Evolutionary conservation across 2,329 filamentous ascomycete species (phyloP).

Genomic region (Botrytis medusae): DNA sequence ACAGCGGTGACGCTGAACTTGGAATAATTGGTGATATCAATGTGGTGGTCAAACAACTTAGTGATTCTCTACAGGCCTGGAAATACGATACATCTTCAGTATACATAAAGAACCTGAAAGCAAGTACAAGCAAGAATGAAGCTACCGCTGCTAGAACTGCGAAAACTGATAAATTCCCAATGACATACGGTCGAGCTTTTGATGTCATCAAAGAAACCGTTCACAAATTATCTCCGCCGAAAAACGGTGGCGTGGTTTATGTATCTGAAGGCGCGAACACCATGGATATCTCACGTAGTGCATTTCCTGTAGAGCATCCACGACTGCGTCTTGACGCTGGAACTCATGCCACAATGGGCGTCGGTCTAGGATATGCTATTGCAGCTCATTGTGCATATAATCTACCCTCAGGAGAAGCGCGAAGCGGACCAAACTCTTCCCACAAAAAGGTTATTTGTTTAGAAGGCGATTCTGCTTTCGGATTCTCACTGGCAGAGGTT

Average conservation of each 20-base stretch:
- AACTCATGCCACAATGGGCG: slow-evolving; percentile 60
- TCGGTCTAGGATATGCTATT: slow-evolving; percentile 56
- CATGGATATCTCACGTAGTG: slow-evolving; percentile 59
- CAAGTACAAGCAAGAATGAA: slow-evolving; percentile 49
- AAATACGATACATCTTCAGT: slow-evolving; percentile 43
- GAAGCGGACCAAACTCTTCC: slow-evolving; percentile 32
- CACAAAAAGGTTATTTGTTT: slow-evolving; percentile 55
- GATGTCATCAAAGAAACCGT: slow-evolving; percentile 52
- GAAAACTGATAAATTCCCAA: slow-evolving; percentile 43
- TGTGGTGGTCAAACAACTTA: slow-evolving; percentile 49
- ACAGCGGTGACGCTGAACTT: slow-evolving; percentile 48
- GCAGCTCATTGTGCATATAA: slow-evolving; percentile 58
- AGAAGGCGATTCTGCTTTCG: slow-evolving; percentile 57
- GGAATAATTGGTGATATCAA: slow-evolving; percentile 53
- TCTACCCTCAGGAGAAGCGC: slow-evolving; percentile 41
- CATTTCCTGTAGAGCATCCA: slow-evolving; percentile 54
- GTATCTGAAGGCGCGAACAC: slow-evolving; percentile 60
- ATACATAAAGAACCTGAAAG: slow-evolving; percentile 41
- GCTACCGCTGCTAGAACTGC: slow-evolving; percentile 46
- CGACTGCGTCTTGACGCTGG: slow-evolving; percentile 57
- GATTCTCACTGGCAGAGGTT: slow-evolving; percentile 55
- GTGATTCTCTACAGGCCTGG: slow-evolving; percentile 46
- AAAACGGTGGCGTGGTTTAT: slow-evolving; percentile 52
- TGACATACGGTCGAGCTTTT: slow-evolving; percentile 53
- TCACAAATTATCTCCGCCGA: slow-evolving; percentile 46